Evolutionary conservation across 1,139 yeast genomes (phyloP), one percentile per base, ranked within the genome.

Genomic region (Kodamaea derodonti): DNA sequence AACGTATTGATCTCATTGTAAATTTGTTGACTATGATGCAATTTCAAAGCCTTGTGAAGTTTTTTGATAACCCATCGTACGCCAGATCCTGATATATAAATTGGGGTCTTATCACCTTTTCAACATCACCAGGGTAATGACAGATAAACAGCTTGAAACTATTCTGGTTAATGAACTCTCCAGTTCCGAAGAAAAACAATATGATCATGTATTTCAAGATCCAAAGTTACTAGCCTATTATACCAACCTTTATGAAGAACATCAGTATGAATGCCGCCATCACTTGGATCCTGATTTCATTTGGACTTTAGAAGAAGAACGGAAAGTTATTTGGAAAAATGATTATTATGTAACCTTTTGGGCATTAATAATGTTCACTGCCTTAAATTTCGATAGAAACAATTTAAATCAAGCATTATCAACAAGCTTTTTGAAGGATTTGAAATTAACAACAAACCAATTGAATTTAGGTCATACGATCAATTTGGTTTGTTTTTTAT

Each of bases 271-370:
- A 40, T 56, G 69, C 41, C 50, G 57, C 24, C 46, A 44, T 20
- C 58, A 45, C 10, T 60, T 62, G 34, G 69, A 65, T 42, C 69
- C 69, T 1, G 50, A 51, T 1, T 55, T 58, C 32, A 52, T 54
- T n/a, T 64, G 69, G 70, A 54, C 60, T 4, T 40, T 44, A 14
- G 54, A 53, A 36, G 70, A 64, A 47, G 70, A 64, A 38, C 49
- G 48, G 34, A 56, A 41, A 30, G 43, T 59, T 15, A 36, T 47
- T 10, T 41, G 60, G 45, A 60, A 56, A 31, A 52, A 51, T 36
- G 67, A 61, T 32, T 56, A 45, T 42, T 45, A 57, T 37, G 65
- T 61, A 8, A 53, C 62, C 5, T 56, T 60, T 29, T 56, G 62
- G 49, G 55, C 62, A 2, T 58, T 57, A 33, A 34, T 59, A 29